phyloP scores from a whole-genome alignment of 257 asterid species.

The Capsicum chinense region DNA sequence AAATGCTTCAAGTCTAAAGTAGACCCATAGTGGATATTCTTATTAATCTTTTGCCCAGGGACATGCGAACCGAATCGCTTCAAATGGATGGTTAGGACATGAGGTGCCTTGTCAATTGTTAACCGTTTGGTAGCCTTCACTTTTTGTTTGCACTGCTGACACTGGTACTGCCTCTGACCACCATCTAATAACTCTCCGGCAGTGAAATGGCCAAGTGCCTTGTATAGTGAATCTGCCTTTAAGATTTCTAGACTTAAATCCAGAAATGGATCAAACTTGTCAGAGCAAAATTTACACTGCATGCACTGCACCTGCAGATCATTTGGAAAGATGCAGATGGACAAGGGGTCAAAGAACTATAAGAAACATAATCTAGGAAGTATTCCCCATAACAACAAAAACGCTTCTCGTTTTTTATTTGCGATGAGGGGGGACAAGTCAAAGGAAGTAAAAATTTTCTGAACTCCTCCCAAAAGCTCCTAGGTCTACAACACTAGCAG shows the following conservation, averaged over 20 bases:
- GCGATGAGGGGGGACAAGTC: background rate
- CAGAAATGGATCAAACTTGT: conserved; percentile 90
- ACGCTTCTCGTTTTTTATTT: background rate
- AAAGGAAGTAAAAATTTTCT: background rate
- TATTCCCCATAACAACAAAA: background rate
- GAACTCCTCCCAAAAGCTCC: conserved; percentile 19
- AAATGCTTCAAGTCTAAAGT: conserved; percentile 82
- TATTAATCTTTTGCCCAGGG: conserved; percentile 76
- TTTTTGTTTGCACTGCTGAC: conserved; percentile 95
- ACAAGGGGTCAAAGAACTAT: background rate
- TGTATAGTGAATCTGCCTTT: conserved; percentile 76
- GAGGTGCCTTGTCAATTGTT: conserved; percentile 78
- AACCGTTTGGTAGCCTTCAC: conserved; percentile 93
- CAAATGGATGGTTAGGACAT: conserved; percentile 86
- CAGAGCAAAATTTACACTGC: conserved; percentile 90
- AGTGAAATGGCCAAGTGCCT: conserved; percentile 85
- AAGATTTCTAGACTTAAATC: conserved; percentile 87
- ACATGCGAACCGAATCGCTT: conserved; percentile 80
- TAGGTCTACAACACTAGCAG: background rate
- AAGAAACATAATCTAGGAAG: background rate
- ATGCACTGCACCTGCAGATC: conserved; percentile 84
- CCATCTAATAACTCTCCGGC: conserved; percentile 91
- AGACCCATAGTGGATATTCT: conserved; percentile 62
- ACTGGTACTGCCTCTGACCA: conserved; percentile 85
- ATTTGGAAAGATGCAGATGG: conserved; percentile 3